phyloP scores from a whole-genome alignment of 2,329 filamentous ascomycete species.

The Cordyceps farinosa region DNA sequence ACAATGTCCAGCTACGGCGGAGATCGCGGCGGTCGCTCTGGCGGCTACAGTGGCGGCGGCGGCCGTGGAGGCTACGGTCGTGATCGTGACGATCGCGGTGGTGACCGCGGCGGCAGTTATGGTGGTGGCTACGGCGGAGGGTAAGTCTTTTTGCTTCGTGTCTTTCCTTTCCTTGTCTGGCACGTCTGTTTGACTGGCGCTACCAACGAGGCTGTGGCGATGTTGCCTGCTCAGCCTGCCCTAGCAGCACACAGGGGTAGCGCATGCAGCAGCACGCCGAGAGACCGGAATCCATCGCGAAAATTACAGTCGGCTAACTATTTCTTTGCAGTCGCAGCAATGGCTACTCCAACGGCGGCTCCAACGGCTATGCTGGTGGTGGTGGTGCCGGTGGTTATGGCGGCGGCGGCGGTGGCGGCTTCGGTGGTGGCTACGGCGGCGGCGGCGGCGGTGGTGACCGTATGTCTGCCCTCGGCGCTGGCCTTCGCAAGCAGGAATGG shows the following conservation, averaged over 20 bases:
- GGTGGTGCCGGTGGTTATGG: slow-evolving; percentile 39
- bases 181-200: neutral
- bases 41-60: slow-evolving; percentile 29
- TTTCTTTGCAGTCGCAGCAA: slow-evolving; percentile 43
- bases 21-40: slow-evolving; percentile 30
- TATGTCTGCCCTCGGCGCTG: slow-evolving; percentile 87
- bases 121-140: slow-evolving; percentile 34
- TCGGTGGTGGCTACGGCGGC: slow-evolving; percentile 28
- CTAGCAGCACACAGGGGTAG: neutral
- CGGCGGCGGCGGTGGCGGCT: slow-evolving; percentile 35
- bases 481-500: slow-evolving; percentile 85
- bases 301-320: slow-evolving; percentile 32
- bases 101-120: slow-evolving; percentile 39
- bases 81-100: slow-evolving; percentile 40
- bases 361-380: slow-evolving; percentile 29
- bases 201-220: neutral
- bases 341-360: slow-evolving; percentile 34
- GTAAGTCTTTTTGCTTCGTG: slow-evolving; percentile 31
- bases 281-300: neutral
- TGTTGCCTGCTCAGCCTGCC: neutral
- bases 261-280: neutral
- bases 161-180: slow-evolving; percentile 14
- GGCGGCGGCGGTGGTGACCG: slow-evolving; percentile 77
- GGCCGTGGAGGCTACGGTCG: slow-evolving; percentile 30
- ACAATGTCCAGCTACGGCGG: slow-evolving; percentile 47